phyloP scores from a whole-genome alignment of 148 eudicot genomes.

The Polygonum aviculare region DNA sequence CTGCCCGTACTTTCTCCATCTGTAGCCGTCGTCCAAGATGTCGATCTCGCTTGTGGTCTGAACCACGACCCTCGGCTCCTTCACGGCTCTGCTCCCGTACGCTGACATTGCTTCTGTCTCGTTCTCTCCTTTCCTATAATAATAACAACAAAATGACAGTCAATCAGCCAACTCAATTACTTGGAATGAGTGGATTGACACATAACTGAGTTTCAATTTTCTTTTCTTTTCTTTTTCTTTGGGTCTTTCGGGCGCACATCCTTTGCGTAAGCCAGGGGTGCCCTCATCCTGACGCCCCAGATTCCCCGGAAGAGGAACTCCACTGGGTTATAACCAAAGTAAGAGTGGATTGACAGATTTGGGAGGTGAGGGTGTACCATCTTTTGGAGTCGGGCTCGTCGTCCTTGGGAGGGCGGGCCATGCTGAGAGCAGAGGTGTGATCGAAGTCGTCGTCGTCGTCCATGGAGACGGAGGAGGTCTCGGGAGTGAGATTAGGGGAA shows the following conservation, averaged over 20 bases:
- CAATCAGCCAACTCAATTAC: no score
- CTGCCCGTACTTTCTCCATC: conserved; percentile 86
- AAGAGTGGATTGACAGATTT: no score
- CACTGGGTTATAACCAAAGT: no score
- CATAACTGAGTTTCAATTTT: no score
- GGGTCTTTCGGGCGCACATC: no score
- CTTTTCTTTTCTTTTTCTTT: no score
- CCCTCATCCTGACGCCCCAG: no score
- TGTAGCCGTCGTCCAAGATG: conserved; percentile 68
- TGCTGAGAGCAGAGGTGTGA: conserved; percentile 39
- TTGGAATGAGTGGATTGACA: no score
- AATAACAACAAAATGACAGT: no score
- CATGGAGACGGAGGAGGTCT: conserved; percentile 57
- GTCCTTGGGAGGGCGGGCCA: conserved; percentile 42
- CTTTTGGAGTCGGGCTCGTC: conserved; percentile 64
- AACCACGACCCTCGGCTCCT: conserved; percentile 72
- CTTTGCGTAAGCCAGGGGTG: no score
- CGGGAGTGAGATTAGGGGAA: conserved; percentile 35
- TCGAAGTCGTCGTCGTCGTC: conserved; percentile 62
- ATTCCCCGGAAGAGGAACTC: no score
- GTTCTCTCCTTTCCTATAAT: conserved; percentile 59
- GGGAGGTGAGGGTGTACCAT: conserved; percentile 31
- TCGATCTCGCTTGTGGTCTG: conserved; percentile 85
- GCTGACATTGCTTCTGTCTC: conserved; percentile 63
- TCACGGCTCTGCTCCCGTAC: conserved; percentile 53